phyloP scores from a whole-genome alignment of 2,329 filamentous ascomycete genomes.

The Aspergillus pseudotamarii region DNA sequence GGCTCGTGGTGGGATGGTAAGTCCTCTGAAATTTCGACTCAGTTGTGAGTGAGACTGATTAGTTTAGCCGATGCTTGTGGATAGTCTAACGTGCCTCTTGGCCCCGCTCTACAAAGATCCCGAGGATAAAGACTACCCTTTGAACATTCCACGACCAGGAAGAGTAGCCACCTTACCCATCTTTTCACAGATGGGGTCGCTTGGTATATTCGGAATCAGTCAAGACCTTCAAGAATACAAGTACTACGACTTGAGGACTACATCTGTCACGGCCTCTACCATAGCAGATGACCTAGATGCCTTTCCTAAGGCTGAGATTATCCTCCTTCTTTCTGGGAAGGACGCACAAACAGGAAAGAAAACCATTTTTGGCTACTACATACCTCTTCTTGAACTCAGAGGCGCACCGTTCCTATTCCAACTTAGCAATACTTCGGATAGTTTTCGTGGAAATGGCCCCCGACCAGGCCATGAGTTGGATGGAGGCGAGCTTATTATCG shows the following conservation, averaged over 20 bases:
- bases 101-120: background rate
- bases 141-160: background rate
- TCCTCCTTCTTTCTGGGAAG: background rate
- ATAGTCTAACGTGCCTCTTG: background rate
- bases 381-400: background rate
- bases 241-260: background rate
- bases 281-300: background rate
- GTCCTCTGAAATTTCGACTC: background rate
- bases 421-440: background rate
- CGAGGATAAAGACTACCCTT: background rate
- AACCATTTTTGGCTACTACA: background rate
- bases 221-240: too few relatives aligned
- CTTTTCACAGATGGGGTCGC: background rate
- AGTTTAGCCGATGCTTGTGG: background rate
- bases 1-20: background rate
- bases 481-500: background rate
- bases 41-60: background rate
- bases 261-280: background rate
- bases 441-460: background rate
- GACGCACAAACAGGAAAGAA: background rate
- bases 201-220: accelerated
- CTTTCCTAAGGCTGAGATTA: background rate
- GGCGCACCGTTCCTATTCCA: background rate
- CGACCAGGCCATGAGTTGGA: background rate
- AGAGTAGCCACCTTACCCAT: background rate